These are phyloP conservation scores for Diaporthe velutina DNA, from an alignment of 2,329 filamentous ascomycete genomes.

Conservation along the genomic window DNA sequence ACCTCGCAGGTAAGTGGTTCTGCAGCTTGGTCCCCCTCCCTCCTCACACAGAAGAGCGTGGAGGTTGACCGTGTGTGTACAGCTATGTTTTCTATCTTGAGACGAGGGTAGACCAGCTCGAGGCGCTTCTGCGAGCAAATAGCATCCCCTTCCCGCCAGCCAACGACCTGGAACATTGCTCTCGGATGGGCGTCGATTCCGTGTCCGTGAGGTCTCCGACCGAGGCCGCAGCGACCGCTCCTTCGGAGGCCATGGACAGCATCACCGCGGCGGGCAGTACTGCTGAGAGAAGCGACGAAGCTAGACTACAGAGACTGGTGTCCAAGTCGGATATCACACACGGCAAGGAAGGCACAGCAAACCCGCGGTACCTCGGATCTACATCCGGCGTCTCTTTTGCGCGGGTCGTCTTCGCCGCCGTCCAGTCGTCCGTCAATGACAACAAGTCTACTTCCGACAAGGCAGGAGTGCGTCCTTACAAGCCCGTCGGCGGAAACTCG, in stretches of 20 bases:
- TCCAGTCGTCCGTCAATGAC: slow-evolving; percentile 78
- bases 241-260: slow-evolving; percentile 51
- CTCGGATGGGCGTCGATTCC: slow-evolving; percentile 59
- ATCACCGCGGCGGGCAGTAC: slow-evolving; percentile 51
- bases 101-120: slow-evolving; percentile 85
- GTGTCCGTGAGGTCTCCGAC: slow-evolving; percentile 50
- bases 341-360: slow-evolving; percentile 67
- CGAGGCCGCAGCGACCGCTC: slow-evolving; percentile 48
- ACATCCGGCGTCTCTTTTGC: slow-evolving; percentile 95
- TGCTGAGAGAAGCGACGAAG: slow-evolving; percentile 66
- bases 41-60: no score
- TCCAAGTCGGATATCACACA: slow-evolving; percentile 61
- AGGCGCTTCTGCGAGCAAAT: slow-evolving; percentile 78
- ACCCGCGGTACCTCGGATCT: slow-evolving; percentile 85
- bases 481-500: slow-evolving; percentile 60
- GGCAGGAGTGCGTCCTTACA: slow-evolving; percentile 70
- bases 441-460: slow-evolving; percentile 78
- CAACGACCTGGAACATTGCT: slow-evolving; percentile 75
- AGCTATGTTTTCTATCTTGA: slow-evolving; percentile 97
- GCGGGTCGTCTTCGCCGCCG: slow-evolving; percentile 91
- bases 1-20: slow-evolving; percentile 80
- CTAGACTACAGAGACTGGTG: slow-evolving; percentile 74
- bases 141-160: slow-evolving; percentile 80
- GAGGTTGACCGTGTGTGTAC: slow-evolving; percentile 17
- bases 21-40: slow-evolving; percentile 53